Evolutionary conservation across 345 rosid species (phyloP), one percentile per base, ranked within the genome.

Genomic region (Corchorus capsularis): DNA sequence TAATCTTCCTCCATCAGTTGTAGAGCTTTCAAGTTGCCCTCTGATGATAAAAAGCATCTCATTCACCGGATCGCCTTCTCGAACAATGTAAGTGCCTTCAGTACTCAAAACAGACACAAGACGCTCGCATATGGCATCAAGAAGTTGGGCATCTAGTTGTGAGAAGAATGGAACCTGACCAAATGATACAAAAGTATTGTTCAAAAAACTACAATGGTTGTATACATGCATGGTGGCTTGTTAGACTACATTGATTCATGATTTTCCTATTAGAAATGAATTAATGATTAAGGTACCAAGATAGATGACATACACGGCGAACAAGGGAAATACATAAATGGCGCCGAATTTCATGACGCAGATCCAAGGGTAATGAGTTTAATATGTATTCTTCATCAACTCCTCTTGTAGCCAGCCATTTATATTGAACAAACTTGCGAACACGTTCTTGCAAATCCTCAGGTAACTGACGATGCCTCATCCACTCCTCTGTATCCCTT

Each of bases 381-480:
- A 96, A 77, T 63, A 96, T 92, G 20, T 88, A 87, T 76, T 96
- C 99, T 86, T 92, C 99, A 57, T 92, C 83, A 59, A 96, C 99
- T 14, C 99, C 99, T 83, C 99, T 79, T 0, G 27, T 27, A 27
- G 27, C 27, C 27, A 27, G 27, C 27, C 27, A 27, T 27, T 27
- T 27, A 27, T 27, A 27, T 27, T 27, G 27, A 27, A 27, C 27
- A 27, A 27, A 27, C 27, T 27, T 27, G 27, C 27, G 27, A 27
- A 27, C 27, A 27, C 27, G 27, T 27, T 27, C 27, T 27, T 27
- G 27, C 27, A 27, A 27, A 27, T 27, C 27, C 27, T 27, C 27
- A 27, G 27, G 27, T 27, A 27, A 27, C 27, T 27, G 27, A 27
- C 27, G 27, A 27, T 27, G 27, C 27, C 27, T 27, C 27, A 27